phyloP scores from a whole-genome alignment of 2,329 filamentous ascomycete genomes.

The Trichoderma brevicompactum region DNA sequence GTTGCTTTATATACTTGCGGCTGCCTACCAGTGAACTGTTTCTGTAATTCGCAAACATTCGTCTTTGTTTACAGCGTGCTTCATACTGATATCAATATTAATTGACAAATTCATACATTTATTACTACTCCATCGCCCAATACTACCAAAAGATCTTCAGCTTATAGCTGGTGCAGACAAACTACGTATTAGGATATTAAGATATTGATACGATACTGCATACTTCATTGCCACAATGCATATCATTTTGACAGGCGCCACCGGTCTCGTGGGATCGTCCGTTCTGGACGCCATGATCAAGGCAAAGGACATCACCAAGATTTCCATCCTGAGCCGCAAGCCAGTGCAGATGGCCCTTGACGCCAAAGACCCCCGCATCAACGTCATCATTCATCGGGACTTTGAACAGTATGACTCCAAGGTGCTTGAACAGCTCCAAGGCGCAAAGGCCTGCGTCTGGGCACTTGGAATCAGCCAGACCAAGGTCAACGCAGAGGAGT shows the following conservation, averaged over 20 bases:
- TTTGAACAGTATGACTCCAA: constrained; percentile 63
- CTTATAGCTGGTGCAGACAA: too few relatives aligned
- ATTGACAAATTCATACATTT: too few relatives aligned
- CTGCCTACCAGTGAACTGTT: neutral
- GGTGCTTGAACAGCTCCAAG: constrained; percentile 63
- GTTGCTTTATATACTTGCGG: neutral
- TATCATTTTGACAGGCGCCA: constrained; percentile 70
- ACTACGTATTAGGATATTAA: too few relatives aligned
- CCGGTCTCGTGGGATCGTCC: constrained; percentile 65
- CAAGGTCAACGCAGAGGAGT: constrained; percentile 65
- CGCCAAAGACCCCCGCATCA: constrained; percentile 60
- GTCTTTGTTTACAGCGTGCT: neutral
- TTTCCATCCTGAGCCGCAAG: constrained; percentile 69
- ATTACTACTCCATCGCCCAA: neutral
- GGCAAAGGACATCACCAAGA: constrained; percentile 58
- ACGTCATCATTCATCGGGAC: constrained; percentile 70
- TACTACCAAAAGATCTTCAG: too few relatives aligned
- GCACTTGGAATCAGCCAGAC: constrained; percentile 69
- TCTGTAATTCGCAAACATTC: neutral
- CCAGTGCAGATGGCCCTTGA: constrained; percentile 66
- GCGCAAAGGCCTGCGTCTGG: constrained; percentile 73
- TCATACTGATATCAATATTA: too few relatives aligned
- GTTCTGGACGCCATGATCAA: constrained; percentile 66
- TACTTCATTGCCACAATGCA: constrained; percentile 50
- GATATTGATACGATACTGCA: too few relatives aligned